Base-by-base conservation (phyloP, 2,329 filamentous ascomycete species). In the Aspergillus japonicus region DNA sequence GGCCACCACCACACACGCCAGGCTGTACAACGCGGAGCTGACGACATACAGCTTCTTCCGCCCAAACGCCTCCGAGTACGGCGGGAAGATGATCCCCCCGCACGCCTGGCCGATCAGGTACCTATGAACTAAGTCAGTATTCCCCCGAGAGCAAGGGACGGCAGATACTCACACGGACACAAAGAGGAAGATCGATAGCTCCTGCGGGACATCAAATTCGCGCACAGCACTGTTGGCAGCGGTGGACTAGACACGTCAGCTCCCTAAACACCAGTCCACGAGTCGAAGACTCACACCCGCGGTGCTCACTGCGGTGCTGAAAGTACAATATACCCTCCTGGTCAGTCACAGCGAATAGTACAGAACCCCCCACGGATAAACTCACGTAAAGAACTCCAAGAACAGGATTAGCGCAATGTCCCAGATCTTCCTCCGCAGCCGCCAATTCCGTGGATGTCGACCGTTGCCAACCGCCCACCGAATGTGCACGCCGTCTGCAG, bases 1-100 rank as follows among this genome's bases (percentile, higher is more conserved):
- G 2, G 74, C 79, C 8, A 78, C 75, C 4, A 81, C 59, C 3
- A 80, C 51, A 54, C 71, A 76, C 54, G 69, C 71, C 31, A 72
- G 57, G 16, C 67, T 66, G 54, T 70, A 75, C 16, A 73, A 47
- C 1, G 60, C 64, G 3, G 70, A 67, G 50, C 73, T 73, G 23
- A 68, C 53, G 24, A 75, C 62, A 47, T 77, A 77, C 21, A 76
- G 65, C 21, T 67, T 70, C 51, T 74, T 76, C 21, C 75, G 74
- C 4, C 75, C 75, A 58, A 77, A 77, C 2, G 70, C 67, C 61
- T 77, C 75, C 0, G 74, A 75, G 60, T 71, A 74, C 4, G 75
- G 74, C 6, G 75, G 71, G 14, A 77, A 65, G 8, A 77, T 49
- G 55, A 77, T 64, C 19, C 68, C 70, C 23, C 75, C 75, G 19